Evolutionary conservation across 768 basidiomycete species (phyloP), one percentile per base, ranked within the genome.

Genomic region (Phlebiopsis flavidoalba): DNA sequence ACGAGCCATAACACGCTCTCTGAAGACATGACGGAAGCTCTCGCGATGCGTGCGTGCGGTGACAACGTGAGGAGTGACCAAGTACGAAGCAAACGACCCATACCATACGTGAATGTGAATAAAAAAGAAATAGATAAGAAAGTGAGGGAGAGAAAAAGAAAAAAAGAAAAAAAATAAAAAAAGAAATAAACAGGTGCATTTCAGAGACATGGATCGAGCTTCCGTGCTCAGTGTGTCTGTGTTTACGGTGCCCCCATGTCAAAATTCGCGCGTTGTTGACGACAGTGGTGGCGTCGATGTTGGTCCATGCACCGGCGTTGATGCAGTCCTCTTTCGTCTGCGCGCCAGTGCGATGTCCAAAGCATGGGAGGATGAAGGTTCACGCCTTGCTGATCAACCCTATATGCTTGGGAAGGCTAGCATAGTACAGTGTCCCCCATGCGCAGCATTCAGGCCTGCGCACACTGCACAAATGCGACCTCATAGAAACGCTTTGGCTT

Each of bases 361-460:
- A 74, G 90, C 97, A 6, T 99, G 97, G 97, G 94, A 98, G 71
- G 95, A 98, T 72, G 96, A 98, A n/a, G n/a, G 65, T 88, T 97
- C 46, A 68, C 77, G 0, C 74, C 93, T 7, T 99, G 97, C 79
- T n/a, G 88, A 93, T 68, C 97, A 99, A 81, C 86, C 8, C 71
- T 83, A n/a, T 11, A 77, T 79, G 11, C 72, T 89, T 3, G 71
- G 82, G 37, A n/a, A n/a, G n/a, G n/a, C n/a, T 87, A 88, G 63
- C 70, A 67, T 0, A 68, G 74, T 5, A 77, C 76, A 3, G 80
- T 77, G n/a, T n/a, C n/a, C 11, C 73, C 73, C 11, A 87, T 87
- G n/a, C 21, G 72, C 76, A 0, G 76, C 82, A 0, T 81, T n/a
- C 83, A 0, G 87, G 92, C 8, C 82, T 92, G n/a, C 3, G 88